Conservation (phyloP, 371 early-diverging fungal genomes). For the Mortierella sp. region DNA sequence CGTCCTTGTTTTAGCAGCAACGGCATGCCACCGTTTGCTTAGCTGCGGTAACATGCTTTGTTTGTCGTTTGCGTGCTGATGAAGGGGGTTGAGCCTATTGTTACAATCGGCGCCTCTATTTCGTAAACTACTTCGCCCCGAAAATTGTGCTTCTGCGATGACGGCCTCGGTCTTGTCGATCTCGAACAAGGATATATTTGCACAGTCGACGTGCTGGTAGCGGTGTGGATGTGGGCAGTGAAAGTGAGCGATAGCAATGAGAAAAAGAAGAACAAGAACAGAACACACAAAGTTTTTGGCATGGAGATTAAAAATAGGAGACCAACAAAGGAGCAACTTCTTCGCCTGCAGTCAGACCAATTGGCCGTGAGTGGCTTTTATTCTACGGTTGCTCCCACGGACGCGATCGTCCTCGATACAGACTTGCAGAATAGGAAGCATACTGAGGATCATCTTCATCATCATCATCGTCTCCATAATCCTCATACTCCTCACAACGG, state of each 20-base stretch:
- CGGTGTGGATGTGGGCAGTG: background rate
- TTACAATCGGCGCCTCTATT: background rate
- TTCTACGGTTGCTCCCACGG: background rate
- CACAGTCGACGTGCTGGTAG: background rate
- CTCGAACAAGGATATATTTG: background rate
- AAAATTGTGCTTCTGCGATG: background rate
- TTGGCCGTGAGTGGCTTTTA: background rate
- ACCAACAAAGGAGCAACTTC: background rate
- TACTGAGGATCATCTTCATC: background rate
- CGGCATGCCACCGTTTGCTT: background rate
- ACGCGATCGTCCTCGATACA: background rate
- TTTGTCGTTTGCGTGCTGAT: background rate
- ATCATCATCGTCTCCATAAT: background rate
- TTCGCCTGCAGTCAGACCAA: background rate
- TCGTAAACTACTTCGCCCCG: background rate
- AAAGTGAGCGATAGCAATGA: too few relatives aligned
- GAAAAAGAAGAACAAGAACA: background rate
- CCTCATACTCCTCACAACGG: background rate
- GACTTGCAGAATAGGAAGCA: background rate
- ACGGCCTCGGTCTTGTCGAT: background rate
- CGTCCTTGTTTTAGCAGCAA: background rate
- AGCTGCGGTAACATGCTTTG: background rate
- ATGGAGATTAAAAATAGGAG: background rate
- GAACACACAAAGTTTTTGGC: background rate
- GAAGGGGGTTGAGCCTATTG: background rate